Evolutionary conservation across 2,329 filamentous ascomycete species (phyloP), one percentile per base, ranked within the genome.

Genomic region (Hymenoscyphus occultus): DNA sequence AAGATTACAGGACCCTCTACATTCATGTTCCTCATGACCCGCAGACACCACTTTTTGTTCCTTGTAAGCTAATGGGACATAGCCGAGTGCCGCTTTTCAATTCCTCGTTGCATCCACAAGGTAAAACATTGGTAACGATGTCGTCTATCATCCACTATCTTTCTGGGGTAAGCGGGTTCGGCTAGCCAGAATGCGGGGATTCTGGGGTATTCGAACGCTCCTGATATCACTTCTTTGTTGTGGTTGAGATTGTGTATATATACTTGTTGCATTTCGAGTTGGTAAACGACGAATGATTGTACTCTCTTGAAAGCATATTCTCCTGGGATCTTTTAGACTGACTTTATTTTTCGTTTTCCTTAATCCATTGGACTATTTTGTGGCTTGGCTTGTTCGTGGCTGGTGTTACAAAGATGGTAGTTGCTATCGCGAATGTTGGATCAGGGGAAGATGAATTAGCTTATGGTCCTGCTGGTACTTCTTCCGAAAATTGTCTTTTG

Each of bases 391-490:
- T 28, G 28, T 28, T 28, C 0, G 28, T 28, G 28, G 28, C 28
- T 28, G 28, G 28, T 28, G 28, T 2, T 3, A 3, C 28, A 48
- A 48, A 48, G 16, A 51, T 51, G 45, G 45, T 22, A 19, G 45
- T 19, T 62, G 66, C 66, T 42, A 45, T 68, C 39, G 60, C 45
- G 6, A 10, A 51, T 51, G 12, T 19, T 51, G 12, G 45, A 3
- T 16, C 7, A 9, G 45, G n/a, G n/a, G 45, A 19, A 51, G n/a
- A 51, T 5, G n/a, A 51, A 19, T 32, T 68, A 2, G 64, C 66
- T 16, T 66, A 66, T 64, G 66, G 66, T 22, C 66, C 61, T n/a
- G 59, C 66, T 39, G 66, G 66, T 68, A 68, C 39, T 13, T 51
- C 22, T 22, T 51, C n/a, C 22, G 3, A 19, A 22, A 22, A 9